These are phyloP conservation scores for Chlamydomonas eustigma DNA, from an alignment of 139 green algal species.

Conservation along the genomic window DNA sequence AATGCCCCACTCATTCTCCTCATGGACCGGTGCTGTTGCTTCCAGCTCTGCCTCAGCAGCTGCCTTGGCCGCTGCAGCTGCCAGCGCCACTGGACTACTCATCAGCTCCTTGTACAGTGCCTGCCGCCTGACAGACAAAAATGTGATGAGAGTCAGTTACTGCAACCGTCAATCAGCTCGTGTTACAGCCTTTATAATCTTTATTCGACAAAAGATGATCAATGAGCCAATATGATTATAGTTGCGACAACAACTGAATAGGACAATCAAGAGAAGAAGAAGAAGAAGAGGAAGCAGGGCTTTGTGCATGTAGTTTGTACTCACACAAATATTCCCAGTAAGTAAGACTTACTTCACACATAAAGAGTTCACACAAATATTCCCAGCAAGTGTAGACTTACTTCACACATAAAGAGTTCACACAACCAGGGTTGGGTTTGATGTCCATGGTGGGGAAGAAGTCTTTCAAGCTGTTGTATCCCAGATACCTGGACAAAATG, in stretches of 20 bases:
- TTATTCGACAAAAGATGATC: no score
- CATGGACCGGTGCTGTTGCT: slow-evolving; percentile 59
- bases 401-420: slow-evolving; percentile 63
- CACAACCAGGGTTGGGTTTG: slow-evolving; percentile 77
- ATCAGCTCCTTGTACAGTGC: not conserved
- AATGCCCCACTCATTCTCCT: slow-evolving; percentile 91
- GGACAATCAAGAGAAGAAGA: no score
- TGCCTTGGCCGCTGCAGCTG: slow-evolving; percentile 34
- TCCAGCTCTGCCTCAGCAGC: slow-evolving; percentile 29
- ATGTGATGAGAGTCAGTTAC: not conserved
- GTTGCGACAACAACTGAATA: no score
- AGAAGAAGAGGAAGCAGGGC: no score
- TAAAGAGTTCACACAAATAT: no score
- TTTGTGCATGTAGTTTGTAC: no score
- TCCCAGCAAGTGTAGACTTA: no score
- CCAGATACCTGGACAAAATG: slow-evolving; percentile 61
- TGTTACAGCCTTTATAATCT: no score
- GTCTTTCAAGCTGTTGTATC: slow-evolving; percentile 89
- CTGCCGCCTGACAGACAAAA: not conserved
- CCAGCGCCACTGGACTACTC: slow-evolving; percentile 31
- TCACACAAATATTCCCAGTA: no score
- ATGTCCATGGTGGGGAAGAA: slow-evolving; percentile 95
- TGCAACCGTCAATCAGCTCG: no score
- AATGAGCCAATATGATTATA: no score
- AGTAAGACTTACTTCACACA: slow-evolving; percentile 47